A percentile compares a stretch with the other conserved stretches of the same genome.
Conservation (phyloP, 1,284 basidiomycete species). For the Cryptococcus floricola region DNA sequence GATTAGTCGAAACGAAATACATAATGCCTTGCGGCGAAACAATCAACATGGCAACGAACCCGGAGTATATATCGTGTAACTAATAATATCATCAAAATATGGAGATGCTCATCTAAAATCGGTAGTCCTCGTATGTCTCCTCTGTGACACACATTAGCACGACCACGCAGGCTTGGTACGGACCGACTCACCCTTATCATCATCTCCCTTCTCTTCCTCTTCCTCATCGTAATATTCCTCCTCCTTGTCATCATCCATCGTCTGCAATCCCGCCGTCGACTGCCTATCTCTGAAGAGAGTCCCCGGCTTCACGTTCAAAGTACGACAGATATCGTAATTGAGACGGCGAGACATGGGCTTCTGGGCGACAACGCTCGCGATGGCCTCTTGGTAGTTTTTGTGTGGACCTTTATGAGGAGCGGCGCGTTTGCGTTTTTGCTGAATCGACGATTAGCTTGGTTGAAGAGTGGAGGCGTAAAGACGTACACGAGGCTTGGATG, state of each 20-base stretch:
- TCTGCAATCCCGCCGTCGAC: conserved; percentile 2
- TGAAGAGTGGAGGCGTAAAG: background rate
- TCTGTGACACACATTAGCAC: background rate
- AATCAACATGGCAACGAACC: too few relatives aligned
- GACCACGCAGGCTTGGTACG: background rate
- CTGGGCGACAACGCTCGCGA: conserved; percentile 26
- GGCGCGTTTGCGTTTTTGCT: conserved; percentile 26
- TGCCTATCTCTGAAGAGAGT: background rate
- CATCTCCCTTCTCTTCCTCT: conserved; percentile 23
- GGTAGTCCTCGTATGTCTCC: background rate
- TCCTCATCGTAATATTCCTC: conserved; percentile 14
- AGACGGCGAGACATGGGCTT: conserved; percentile 43
- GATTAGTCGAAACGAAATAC: too few relatives aligned
- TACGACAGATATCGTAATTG: conserved; percentile 35
- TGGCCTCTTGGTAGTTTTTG: conserved; percentile 31
- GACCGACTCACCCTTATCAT: conserved; percentile 9
- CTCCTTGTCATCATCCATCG: conserved; percentile 10
- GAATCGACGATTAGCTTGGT: background rate
- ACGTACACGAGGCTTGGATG: conserved; percentile 27
- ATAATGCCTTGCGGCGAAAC: too few relatives aligned
- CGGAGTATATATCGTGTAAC: too few relatives aligned
- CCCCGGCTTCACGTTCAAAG: conserved; percentile 16
- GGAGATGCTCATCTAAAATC: background rate
- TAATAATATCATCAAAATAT: background rate
- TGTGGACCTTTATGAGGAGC: conserved; percentile 30